These are phyloP conservation scores for Kwoniella bestiolae DNA, from an alignment of 768 basidiomycete species.

Conservation along the genomic window DNA sequence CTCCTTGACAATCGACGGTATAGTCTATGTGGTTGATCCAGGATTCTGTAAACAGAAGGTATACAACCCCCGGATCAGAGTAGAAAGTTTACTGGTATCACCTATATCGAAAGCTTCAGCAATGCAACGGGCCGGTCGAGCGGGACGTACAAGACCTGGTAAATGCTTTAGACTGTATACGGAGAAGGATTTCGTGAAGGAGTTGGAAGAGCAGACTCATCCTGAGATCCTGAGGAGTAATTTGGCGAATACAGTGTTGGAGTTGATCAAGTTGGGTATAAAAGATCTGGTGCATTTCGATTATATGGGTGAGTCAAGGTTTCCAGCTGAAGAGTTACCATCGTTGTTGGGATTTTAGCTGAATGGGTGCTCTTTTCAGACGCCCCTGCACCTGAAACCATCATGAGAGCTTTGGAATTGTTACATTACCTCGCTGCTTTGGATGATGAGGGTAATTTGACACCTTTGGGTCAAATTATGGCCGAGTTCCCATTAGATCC, in stretches of 20 bases:
- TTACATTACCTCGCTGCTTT: conserved; percentile 89
- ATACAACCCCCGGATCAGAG: conserved; percentile 95
- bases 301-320: conserved; percentile 64
- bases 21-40: conserved; percentile 98
- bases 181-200: conserved; percentile 93
- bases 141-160: conserved; percentile 91
- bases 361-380: conserved; percentile 58
- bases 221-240: conserved; percentile 95
- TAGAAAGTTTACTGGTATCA: conserved; percentile 88
- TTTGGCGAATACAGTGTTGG: conserved; percentile 87
- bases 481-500: conserved; percentile 99
- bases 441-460: conserved; percentile 91
- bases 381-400: conserved; percentile 90
- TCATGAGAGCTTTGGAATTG: conserved; percentile 94
- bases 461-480: conserved; percentile 84
- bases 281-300: conserved; percentile 88
- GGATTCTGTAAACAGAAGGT: conserved; percentile 98
- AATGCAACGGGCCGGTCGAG: conserved; percentile 93
- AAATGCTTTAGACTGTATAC: conserved; percentile 98
- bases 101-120: conserved; percentile 97
- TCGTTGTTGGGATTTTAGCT: conserved; percentile 14
- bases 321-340: no score
- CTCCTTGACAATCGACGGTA: conserved; percentile 95
- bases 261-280: conserved; percentile 91
- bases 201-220: conserved; percentile 95